Conservation (phyloP, 768 basidiomycete genomes). For the Pholiota molesta region DNA sequence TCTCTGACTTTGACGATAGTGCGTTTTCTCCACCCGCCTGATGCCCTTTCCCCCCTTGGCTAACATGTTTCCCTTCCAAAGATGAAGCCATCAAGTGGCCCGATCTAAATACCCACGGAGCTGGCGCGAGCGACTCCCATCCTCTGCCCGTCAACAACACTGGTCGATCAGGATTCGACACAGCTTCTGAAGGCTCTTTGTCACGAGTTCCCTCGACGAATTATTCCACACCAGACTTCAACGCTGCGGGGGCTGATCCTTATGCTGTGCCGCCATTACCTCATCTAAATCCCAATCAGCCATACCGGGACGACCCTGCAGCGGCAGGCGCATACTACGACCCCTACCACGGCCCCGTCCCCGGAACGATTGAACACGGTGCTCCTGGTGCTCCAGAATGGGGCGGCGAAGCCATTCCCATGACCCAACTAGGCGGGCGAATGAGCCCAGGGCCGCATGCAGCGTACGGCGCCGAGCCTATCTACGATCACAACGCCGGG, state of each 20-base stretch:
- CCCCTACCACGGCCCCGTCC: conserved; percentile 79
- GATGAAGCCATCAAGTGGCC: conserved; percentile 93
- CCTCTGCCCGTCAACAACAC: conserved; percentile 72
- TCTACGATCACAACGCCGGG: conserved; percentile 2
- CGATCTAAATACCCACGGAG: conserved; percentile 72
- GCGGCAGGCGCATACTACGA: conserved; percentile 63
- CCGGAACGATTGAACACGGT: conserved; percentile 62
- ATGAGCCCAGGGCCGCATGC: conserved; percentile 31
- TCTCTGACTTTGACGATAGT: conserved; percentile 80
- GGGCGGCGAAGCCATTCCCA: conserved; percentile 67
- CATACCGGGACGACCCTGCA: conserved; percentile 74
- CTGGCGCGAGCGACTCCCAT: conserved; percentile 46
- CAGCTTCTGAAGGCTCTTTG: conserved; percentile 59
- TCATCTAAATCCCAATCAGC: conserved; percentile 76
- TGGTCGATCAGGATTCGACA: conserved; percentile 75
- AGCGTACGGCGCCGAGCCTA: conserved; percentile 26
- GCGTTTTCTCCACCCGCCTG: conserved; percentile 33
- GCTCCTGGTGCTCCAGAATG: conserved; percentile 35
- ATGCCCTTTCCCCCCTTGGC: neutral
- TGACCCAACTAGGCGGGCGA: conserved; percentile 62
- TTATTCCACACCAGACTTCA: conserved; percentile 54
- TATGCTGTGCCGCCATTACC: conserved; percentile 86
- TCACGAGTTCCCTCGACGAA: conserved; percentile 53
- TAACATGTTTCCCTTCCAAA: conserved; percentile 28
- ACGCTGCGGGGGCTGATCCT: conserved; percentile 56